Evolutionary conservation across 768 basidiomycete genomes (phyloP).

Genomic region (Chalciporus piperatus): DNA sequence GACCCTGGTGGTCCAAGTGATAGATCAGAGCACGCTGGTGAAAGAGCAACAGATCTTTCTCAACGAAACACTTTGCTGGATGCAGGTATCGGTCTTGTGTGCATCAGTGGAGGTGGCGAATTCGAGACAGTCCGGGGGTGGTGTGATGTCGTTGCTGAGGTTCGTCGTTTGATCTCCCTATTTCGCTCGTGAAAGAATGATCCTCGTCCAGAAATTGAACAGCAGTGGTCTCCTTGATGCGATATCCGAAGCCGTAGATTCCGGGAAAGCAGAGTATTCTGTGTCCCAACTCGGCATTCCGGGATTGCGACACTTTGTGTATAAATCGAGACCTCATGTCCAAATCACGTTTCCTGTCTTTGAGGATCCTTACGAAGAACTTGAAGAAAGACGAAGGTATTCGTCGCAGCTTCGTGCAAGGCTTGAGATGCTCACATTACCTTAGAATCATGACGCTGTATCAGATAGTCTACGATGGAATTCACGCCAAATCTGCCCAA

Average conservation of each 20-base stretch:
- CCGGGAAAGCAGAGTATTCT: conserved; percentile 58
- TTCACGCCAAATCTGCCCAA: conserved; percentile 89
- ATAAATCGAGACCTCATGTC: conserved; percentile 86
- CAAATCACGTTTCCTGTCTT: conserved; percentile 86
- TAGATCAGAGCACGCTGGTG: conserved; percentile 1
- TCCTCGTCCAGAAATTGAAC: conserved; percentile 53
- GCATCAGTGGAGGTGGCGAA: conserved; percentile 78
- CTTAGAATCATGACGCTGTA: conserved; percentile 81
- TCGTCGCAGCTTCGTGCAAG: conserved; percentile 4
- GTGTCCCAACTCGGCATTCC: conserved; percentile 81
- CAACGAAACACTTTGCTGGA: conserved; percentile 22
- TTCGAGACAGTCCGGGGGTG: conserved; percentile 81
- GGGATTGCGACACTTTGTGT: conserved; percentile 90
- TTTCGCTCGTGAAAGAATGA: too few relatives aligned
- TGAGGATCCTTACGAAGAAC: conserved; percentile 77
- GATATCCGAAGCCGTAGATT: conserved; percentile 45
- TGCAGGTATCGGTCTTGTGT: conserved; percentile 62
- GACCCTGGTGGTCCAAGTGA: not conserved
- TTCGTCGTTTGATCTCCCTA: conserved; percentile 26
- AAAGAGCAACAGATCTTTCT: not conserved
- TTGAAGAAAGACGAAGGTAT: conserved; percentile 60
- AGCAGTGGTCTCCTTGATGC: conserved; percentile 54
- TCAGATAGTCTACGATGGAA: conserved; percentile 81
- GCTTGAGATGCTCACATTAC: conserved; percentile 7
- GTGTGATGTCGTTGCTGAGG: conserved; percentile 66